Evolutionary conservation across 768 basidiomycete genomes (phyloP), one percentile per base, ranked within the genome.

Genomic region (Kwoniella newhampshirensis): DNA sequence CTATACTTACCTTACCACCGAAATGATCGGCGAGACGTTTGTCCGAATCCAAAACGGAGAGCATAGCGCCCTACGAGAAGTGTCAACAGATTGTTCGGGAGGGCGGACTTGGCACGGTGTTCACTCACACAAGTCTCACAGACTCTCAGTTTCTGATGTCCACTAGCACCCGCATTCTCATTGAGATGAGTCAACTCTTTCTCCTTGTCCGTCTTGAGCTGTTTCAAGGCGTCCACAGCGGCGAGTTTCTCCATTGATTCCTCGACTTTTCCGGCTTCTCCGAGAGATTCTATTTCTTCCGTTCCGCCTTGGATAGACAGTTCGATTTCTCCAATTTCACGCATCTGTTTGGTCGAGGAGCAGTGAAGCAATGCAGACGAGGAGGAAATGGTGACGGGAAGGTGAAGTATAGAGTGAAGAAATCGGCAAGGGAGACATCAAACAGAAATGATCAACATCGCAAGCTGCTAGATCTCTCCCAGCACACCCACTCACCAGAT

Each of bases 71-170:
- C 68, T 70, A 26, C 15, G 17, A 3, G 9, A 3, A 26, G 13
- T 7, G 27, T 13, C 21, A 17, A 11, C 43, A 41, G 39, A 41
- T 5, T 17, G 17, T 20, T 5, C 39, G 21, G 8, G 35, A 9
- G 9, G n/a, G 8, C 35, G 35, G n/a, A 37, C n/a, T 42, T 9
- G 9, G 21, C 25, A 37, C 27, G 20, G 42, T 44, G 4, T 25
- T 8, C 39, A 64, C 68, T 58, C 46, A 70, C 96, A 75, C 96
- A 99, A 26, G 97, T 93, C 80, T 99, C 96, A 80, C 96, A 98
- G n/a, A 99, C 96, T 61, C 96, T 87, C 67, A 99, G 81, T 79
- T 98, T 98, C 79, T 99, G 96, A 81, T 99, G 96, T n/a, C 96
- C 96, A 54, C 92, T 96, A 4, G 96, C 96, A 54, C 96, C 96